Evolutionary conservation across 345 rosid species (phyloP), one percentile per base, ranked within the genome.

Genomic region (Arabidopsis thaliana): DNA sequence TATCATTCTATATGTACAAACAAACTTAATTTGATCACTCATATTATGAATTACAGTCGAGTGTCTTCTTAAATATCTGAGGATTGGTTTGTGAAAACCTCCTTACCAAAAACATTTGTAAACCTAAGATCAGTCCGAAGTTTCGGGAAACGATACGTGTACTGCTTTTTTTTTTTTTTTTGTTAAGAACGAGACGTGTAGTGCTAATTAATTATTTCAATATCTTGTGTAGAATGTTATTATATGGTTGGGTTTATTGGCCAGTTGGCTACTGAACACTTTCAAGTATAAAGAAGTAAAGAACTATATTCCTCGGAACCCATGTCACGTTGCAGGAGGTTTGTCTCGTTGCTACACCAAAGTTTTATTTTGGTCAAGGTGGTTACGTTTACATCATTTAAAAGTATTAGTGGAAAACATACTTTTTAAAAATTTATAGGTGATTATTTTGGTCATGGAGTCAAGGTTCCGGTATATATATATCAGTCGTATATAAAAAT

Each of bases 201-300:
- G 25, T 57, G 62, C 41, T 25, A 1, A 25, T 25, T 25, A 25
- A 25, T 25, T 1, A 25, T 1, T 25, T 25, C 28, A 25, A 25
- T 25, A 25, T 25, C 2, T 25, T 25, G 2, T 25, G 28, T n/a
- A 16, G 0, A 16, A 16, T 16, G 20, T 16, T 16, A 16, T 16
- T 16, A 16, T 16, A 16, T 16, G 20, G 20, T 16, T 16, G 20
- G 20, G 20, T 16, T 16, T 16, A 16, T 16, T 16, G n/a, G 60
- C 61, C 63, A 69, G 73, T 69, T 53, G 73, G 73, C 63, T 40
- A 16, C 52, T 55, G 20, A 11, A 8, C 7, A 55, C 23, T 5
- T 7, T 12, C 16, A 8, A 30, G 7, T 11, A 16, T 40, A 69
- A 55, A 56, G 7, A 69, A 56, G 20, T 57, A 56, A 16, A 16